Evolutionary conservation across 441 rosid genomes (phyloP).

Genomic region (Populus hybrid): DNA sequence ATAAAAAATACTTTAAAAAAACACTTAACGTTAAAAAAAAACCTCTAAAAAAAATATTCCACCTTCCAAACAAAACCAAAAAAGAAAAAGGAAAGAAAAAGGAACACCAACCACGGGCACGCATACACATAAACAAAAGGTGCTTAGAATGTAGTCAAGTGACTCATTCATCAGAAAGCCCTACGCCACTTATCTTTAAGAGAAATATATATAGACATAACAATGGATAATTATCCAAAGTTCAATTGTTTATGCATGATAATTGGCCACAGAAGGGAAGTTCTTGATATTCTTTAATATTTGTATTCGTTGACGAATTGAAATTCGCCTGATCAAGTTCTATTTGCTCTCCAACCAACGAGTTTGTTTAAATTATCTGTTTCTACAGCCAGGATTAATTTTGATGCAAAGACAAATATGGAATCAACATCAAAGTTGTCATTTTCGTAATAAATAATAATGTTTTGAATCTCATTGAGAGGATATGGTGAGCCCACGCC

Average conservation of each 20-base stretch:
- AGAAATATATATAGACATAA: no score
- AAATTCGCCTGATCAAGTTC: not conserved
- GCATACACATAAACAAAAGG: not conserved
- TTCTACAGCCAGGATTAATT: not conserved
- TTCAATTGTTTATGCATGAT: no score
- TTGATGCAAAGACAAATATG: conserved; percentile 6
- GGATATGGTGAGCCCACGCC: conserved; percentile 18
- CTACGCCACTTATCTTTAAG: not conserved
- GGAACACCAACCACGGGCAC: not conserved
- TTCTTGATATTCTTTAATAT: not conserved
- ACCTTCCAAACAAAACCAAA: no score
- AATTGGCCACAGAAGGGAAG: not conserved
- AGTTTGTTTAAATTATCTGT: conserved; percentile 7
- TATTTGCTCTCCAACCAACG: not conserved
- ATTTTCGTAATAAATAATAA: not conserved
- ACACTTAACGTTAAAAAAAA: no score
- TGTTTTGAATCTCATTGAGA: not conserved
- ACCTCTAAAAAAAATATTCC: no score
- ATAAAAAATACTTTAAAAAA: no score
- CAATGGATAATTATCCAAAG: not conserved
- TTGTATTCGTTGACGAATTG: no score
- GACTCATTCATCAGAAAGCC: not conserved
- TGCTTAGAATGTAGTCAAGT: not conserved
- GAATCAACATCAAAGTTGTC: conserved; percentile 16
- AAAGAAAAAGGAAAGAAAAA: no score